These are phyloP conservation scores for Debaryomyces fabryi DNA, from an alignment of 1,139 yeast genomes.

Conservation along the genomic window DNA sequence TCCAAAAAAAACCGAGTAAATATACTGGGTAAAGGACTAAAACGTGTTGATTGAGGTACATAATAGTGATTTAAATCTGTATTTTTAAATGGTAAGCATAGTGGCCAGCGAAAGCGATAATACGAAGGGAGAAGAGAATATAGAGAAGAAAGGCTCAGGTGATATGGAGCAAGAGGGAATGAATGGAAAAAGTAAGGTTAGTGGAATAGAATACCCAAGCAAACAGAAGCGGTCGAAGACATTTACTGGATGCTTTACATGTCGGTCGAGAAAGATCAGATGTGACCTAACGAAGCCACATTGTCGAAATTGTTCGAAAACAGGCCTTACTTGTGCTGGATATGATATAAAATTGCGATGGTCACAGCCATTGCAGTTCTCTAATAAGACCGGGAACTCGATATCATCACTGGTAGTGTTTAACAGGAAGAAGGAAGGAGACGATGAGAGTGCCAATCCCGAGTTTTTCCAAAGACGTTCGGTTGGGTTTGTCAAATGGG, in stretches of 20 bases:
- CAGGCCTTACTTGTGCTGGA: slow-evolving; percentile 73
- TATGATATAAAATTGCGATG: slow-evolving; percentile 80
- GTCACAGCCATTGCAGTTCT: slow-evolving; percentile 61
- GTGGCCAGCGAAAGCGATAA: neutral
- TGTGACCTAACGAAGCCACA: slow-evolving; percentile 50
- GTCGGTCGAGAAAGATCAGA: slow-evolving; percentile 50
- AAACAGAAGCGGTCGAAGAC: slow-evolving; percentile 37
- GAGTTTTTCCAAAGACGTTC: slow-evolving; percentile 68
- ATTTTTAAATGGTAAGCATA: neutral
- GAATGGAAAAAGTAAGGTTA: neutral
- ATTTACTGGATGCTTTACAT: slow-evolving; percentile 55
- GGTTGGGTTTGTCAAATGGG: slow-evolving; percentile 76
- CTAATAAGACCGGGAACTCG: slow-evolving; percentile 31
- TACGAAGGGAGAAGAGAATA: neutral
- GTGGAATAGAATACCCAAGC: slow-evolving; percentile 10
- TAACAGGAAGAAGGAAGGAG: slow-evolving; percentile 20
- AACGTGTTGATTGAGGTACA: neutral
- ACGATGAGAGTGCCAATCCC: slow-evolving; percentile 26
- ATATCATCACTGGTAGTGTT: slow-evolving; percentile 31
- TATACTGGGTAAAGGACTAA: neutral
- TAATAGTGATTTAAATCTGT: neutral
- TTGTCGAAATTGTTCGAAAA: slow-evolving; percentile 46
- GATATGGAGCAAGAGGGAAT: neutral
- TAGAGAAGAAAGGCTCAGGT: neutral
- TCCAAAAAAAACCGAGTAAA: neutral